A percentile compares a stretch with the other conserved stretches of the same genome.
Conservation (phyloP, 2,329 filamentous ascomycete genomes). For the Xylariomycetidae sp. region DNA sequence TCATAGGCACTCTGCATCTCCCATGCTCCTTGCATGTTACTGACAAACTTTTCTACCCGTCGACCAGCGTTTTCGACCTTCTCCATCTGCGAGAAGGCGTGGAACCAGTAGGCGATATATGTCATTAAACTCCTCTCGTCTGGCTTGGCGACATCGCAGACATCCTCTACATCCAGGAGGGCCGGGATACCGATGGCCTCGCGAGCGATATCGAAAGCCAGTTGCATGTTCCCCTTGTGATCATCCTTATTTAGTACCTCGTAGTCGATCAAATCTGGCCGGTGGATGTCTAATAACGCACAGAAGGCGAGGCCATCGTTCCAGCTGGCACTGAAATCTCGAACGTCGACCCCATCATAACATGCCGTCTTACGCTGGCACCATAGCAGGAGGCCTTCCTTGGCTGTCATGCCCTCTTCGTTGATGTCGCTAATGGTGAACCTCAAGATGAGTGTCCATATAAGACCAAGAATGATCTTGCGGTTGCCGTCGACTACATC, state of each 20-base stretch:
- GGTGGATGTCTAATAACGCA: slow-evolving; percentile 91
- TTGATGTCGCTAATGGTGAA: slow-evolving; percentile 99
- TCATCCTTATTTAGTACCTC: slow-evolving; percentile 91
- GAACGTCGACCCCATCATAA: slow-evolving; percentile 93
- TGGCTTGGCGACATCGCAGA: slow-evolving; percentile 92
- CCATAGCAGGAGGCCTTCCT: slow-evolving; percentile 92
- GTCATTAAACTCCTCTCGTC: slow-evolving; percentile 98
- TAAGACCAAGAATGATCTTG: slow-evolving; percentile 94
- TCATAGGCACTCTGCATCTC: slow-evolving; percentile 99
- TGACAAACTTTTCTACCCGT: slow-evolving; percentile 96
- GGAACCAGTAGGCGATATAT: slow-evolving; percentile 99
- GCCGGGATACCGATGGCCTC: slow-evolving; percentile 97
- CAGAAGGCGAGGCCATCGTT: slow-evolving; percentile 97
- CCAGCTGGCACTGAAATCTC: slow-evolving; percentile 94
- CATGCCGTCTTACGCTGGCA: slow-evolving; percentile 98
- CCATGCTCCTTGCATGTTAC: slow-evolving; percentile 98
- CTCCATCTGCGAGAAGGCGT: slow-evolving; percentile 98
- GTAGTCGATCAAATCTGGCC: slow-evolving; percentile 95
- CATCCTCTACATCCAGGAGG: slow-evolving; percentile 94
- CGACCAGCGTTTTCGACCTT: slow-evolving; percentile 95
- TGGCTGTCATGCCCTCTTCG: slow-evolving; percentile 94
- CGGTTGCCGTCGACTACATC: slow-evolving; percentile 97
- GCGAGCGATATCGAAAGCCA: slow-evolving; percentile 93
- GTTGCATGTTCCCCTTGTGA: slow-evolving; percentile 93
- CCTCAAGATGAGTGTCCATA: slow-evolving; percentile 96